A percentile compares a stretch with the other conserved stretches of the same genome.
phyloP scores from a whole-genome alignment of 2,329 filamentous ascomycete species.

The Tolypocladium tundrense region DNA sequence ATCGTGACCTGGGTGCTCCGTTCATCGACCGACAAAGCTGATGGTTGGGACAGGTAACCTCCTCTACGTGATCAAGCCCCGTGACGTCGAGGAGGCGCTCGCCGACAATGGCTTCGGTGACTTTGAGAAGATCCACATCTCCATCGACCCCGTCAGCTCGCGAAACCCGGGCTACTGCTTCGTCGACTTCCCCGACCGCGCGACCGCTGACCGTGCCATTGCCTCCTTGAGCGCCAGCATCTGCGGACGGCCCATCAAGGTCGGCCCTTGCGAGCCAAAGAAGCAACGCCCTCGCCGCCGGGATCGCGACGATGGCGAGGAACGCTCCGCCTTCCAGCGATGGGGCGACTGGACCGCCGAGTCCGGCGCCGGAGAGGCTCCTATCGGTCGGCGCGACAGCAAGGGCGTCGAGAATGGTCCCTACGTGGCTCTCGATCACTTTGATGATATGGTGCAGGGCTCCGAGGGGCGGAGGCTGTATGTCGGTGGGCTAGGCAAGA shows the following conservation, averaged over 20 bases:
- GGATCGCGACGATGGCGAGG: constrained; percentile 7
- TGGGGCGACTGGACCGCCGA: constrained; percentile 33
- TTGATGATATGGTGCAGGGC: constrained; percentile 16
- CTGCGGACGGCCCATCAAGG: constrained; percentile 48
- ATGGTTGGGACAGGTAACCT: constrained; percentile 34
- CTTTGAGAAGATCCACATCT: constrained; percentile 53
- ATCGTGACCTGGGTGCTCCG: background rate
- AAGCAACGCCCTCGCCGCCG: constrained; percentile 10
- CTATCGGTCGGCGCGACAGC: background rate
- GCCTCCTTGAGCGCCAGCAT: constrained; percentile 43
- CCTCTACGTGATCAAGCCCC: constrained; percentile 38
- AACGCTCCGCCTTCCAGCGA: constrained; percentile 22
- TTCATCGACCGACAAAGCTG: background rate
- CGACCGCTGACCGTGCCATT: constrained; percentile 44
- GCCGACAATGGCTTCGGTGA: constrained; percentile 27
- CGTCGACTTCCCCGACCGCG: constrained; percentile 50
- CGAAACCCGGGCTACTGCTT: constrained; percentile 66
- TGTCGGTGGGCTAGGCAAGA: constrained; percentile 38
- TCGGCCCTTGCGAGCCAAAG: constrained; percentile 55
- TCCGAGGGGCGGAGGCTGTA: constrained; percentile 32
- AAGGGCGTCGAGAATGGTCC: constrained; percentile 13
- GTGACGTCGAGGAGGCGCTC: constrained; percentile 52
- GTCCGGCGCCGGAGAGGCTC: background rate
- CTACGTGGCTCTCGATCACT: constrained; percentile 18
- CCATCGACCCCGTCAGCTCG: constrained; percentile 55